A percentile compares a stretch with the other conserved stretches of the same genome.
Conservation (phyloP, 2,329 filamentous ascomycete species). For the Aureobasidium zeae region DNA sequence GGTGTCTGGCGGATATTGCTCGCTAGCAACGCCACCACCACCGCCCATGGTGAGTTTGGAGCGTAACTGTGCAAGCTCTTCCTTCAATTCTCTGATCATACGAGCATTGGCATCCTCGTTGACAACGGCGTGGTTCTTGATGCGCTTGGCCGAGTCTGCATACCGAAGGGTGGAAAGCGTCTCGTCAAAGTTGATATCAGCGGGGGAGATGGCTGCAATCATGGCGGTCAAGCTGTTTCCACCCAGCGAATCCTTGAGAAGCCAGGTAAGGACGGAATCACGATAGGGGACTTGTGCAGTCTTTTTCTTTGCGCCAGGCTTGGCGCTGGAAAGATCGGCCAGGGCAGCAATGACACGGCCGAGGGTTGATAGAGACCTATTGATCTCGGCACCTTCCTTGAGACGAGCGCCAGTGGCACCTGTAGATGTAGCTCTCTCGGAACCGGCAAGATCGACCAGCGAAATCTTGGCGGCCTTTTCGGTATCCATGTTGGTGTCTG, state of each 20-base stretch:
- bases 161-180: conserved; percentile 92
- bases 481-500: conserved; percentile 90
- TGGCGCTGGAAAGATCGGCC: conserved; percentile 78
- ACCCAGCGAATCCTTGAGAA: conserved; percentile 91
- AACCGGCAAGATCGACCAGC: conserved; percentile 94
- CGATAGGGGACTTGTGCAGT: conserved; percentile 81
- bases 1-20: conserved; percentile 84
- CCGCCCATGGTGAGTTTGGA: conserved; percentile 60
- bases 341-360: conserved; percentile 95
- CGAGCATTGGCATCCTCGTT: conserved; percentile 98
- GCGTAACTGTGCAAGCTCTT: conserved; percentile 77
- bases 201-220: conserved; percentile 97
- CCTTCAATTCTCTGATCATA: conserved; percentile 97
- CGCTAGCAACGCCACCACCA: conserved; percentile 52
- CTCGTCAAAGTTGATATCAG: conserved; percentile 98
- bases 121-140: conserved; percentile 99
- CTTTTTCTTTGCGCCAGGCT: conserved; percentile 77
- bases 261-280: conserved; percentile 93
- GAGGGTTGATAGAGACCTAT: conserved; percentile 87
- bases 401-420: conserved; percentile 89
- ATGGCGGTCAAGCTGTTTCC: conserved; percentile 99
- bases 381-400: conserved; percentile 98
- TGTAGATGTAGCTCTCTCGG: conserved; percentile 92
- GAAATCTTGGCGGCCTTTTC: conserved; percentile 98
- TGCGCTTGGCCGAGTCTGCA: conserved; percentile 93